Evolutionary conservation across 2,329 filamentous ascomycete species (phyloP).

Genomic region (Huntiella savannae): DNA sequence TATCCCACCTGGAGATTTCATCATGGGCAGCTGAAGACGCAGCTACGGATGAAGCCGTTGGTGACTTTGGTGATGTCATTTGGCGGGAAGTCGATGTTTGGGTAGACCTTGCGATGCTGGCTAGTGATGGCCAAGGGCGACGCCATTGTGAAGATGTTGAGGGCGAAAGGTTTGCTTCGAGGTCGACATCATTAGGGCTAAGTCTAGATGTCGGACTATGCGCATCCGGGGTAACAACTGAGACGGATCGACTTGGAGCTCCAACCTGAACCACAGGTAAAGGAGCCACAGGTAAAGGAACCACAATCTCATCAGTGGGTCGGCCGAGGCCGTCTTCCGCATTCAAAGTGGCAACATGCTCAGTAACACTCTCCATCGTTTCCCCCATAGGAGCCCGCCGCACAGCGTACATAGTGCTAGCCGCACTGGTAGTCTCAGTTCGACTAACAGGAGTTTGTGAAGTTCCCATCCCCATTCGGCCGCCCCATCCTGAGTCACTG

Average conservation of each 20-base stretch:
- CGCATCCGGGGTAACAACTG: too few species aligned
- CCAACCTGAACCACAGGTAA: background rate
- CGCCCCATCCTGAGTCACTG: constrained; percentile 28
- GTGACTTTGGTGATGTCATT: background rate
- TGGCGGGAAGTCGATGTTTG: background rate
- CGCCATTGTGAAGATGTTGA: background rate
- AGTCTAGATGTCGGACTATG: too few species aligned
- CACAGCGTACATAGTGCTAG: constrained; percentile 44
- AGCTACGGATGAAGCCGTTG: constrained; percentile 9
- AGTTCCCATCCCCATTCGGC: constrained; percentile 34
- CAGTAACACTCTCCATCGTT: constrained; percentile 8
- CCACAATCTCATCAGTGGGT: background rate
- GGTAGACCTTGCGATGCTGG: constrained; percentile 14
- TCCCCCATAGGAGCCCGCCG: constrained; percentile 38
- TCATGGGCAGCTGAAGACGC: constrained; percentile 10
- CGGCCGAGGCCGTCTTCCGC: background rate
- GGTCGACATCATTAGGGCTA: background rate
- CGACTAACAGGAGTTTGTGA: constrained; percentile 38
- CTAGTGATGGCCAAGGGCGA: constrained; percentile 16
- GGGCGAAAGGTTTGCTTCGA: constrained; percentile 7
- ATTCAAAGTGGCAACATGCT: constrained; percentile 2
- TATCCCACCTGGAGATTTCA: constrained; percentile 29
- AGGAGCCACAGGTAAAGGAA: background rate
- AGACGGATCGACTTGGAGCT: too few species aligned
- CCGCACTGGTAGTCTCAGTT: constrained; percentile 43